Evolutionary conservation across 129 eudicot genomes (phyloP), one percentile per base, ranked within the genome.

Genomic region (Deinandra increscens): DNA sequence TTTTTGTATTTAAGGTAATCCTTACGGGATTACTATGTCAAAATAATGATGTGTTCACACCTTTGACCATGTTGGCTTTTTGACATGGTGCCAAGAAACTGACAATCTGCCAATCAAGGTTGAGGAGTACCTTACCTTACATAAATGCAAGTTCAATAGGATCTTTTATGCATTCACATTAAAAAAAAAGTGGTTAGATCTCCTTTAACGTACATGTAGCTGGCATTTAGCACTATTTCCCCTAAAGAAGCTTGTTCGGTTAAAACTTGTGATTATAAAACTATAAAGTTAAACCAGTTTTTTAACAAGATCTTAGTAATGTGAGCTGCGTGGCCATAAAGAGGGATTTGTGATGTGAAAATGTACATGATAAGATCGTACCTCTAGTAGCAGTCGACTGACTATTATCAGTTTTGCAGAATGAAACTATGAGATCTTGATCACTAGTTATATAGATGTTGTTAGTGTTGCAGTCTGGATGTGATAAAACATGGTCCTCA

Each of bases 401-500:
- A 10, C 70, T 68, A 49, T 74, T 75, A 69, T 82, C 75, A 26
- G 81, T 72, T 15, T 82, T 82, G 76, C 87, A 78, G 48, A 74
- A 82, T 7, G 87, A 82, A 53, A 82, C 78, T 6, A 79, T 75
- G 67, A 82, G 79, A 67, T 82, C 83, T 72, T 82, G 83, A 69
- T 79, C 87, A 44, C 83, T 82, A 6, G 83, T 79, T 54, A 82
- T 82, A 49, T 82, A 78, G 18, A 82, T 75, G 78, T 82, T 82
- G 83, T 79, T 82, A 6, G 83, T 82, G 14, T 79, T 71, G 73
- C 85, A 81, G 44, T 81, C 85, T 11, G 85, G 75, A 65, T 75
- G 84, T 51, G 79, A 82, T 60, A 78, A 75, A 8, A 78, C 77
- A 39, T 78, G 86, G 62, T 78, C 81, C 74, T 82, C 86, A 50